phyloP scores from a whole-genome alignment of 2,329 filamentous ascomycete genomes.

The Claviceps sp. region DNA sequence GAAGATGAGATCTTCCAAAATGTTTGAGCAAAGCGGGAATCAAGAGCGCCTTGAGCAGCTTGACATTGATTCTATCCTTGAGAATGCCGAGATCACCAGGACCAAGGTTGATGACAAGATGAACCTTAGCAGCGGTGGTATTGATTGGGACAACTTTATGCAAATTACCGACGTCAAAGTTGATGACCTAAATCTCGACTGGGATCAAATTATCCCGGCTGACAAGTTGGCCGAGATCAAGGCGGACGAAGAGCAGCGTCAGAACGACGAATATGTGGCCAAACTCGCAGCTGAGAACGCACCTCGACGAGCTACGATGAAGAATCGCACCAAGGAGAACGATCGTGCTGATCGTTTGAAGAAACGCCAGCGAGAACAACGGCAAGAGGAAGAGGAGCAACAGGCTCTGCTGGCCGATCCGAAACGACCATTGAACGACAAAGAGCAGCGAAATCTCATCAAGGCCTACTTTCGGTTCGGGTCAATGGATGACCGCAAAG shows the following conservation, averaged over 20 bases:
- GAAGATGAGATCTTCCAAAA: constrained; percentile 95
- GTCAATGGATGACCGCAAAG: constrained; percentile 72
- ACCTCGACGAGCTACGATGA: constrained; percentile 59
- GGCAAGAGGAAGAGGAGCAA: constrained; percentile 59
- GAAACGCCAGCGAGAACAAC: constrained; percentile 50
- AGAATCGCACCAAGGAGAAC: constrained; percentile 41
- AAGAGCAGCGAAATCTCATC: constrained; percentile 85
- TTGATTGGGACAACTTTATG: constrained; percentile 83
- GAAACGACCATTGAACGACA: constrained; percentile 77
- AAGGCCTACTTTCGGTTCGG: constrained; percentile 85
- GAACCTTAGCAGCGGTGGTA: constrained; percentile 75
- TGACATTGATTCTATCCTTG: constrained; percentile 92
- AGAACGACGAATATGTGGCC: constrained; percentile 70
- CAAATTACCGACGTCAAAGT: constrained; percentile 98
- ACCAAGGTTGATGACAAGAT: constrained; percentile 91
- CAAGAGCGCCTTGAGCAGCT: constrained; percentile 94
- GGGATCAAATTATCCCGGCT: constrained; percentile 96
- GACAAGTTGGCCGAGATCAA: constrained; percentile 85
- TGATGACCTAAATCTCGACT: constrained; percentile 64
- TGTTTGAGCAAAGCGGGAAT: constrained; percentile 96
- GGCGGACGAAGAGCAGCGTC: constrained; percentile 71
- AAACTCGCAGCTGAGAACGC: constrained; percentile 75
- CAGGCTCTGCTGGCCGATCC: constrained; percentile 67
- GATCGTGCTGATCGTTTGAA: constrained; percentile 54
- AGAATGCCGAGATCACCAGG: constrained; percentile 93